Evolutionary conservation across 331 rosid genomes (phyloP), one percentile per base, ranked within the genome.

Genomic region (Pyrus hybrid): DNA sequence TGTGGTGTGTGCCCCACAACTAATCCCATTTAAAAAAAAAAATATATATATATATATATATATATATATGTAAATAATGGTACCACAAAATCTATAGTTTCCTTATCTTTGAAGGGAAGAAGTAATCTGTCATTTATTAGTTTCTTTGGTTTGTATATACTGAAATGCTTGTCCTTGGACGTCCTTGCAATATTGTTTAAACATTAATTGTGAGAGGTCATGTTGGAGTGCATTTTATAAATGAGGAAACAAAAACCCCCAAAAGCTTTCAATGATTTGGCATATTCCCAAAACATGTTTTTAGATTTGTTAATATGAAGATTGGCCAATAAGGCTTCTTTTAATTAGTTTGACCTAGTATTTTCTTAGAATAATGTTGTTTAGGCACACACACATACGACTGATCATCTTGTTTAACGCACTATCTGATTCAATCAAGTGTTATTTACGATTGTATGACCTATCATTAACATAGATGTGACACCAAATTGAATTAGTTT

Each of bases 101-200:
- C 47, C 77, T 80, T 71, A 30, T 71, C 80, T 80, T 80, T 70
- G 74, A 80, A 80, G 80, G 49, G 67, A 80, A 64, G 71, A 65
- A 66, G 65, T 76, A 43, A 63, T 37, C 29, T 54, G 61, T 53
- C 77, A 9, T 37, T 37, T 37, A 37, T 37, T 4, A 33, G 37
- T 33, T 33, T 37, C 45, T 37, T 37, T 37, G 45, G 4, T 37
- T 37, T 37, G 45, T 37, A 37, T 37, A 37, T 37, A 37, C 13
- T 37, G 0, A 3, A 37, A 37, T 49, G n/a, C 20, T 6, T 49
- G 56, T 49, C n/a, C 51, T 45, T 45, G 16, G 29, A 29, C 13
- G 71, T 47, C 69, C 51, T 32, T 60, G 45, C 61, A 68, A 51
- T 51, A 51, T 30, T 74, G 75, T 21, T 80, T 67, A 47, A 74